Evolutionary conservation across 208 protist genomes (phyloP), one percentile per base, ranked within the genome.

Genomic region (Porcisia hertigi): DNA sequence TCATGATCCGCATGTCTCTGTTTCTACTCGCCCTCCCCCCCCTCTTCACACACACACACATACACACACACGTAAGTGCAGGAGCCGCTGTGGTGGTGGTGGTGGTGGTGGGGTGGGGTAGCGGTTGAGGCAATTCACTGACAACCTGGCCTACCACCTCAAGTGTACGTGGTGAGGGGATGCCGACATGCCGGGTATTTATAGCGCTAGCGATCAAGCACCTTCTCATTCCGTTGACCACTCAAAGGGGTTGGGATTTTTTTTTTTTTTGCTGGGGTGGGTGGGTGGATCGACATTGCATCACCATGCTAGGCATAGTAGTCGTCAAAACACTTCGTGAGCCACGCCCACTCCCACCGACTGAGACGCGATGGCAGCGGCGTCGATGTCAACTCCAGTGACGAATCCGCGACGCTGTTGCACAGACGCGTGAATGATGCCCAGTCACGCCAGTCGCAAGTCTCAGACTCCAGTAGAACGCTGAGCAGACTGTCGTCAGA

Each of bases 311-410:
- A 73, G 54, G 8, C 39, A 58, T 77, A 74, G 47, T 83, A 86
- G 41, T 30, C 25, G 39, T 88, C 84, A 66, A 88, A 86, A 18
- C 76, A 82, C 23, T 43, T 14, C 0, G 70, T 77, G 43, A 88
- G 77, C 84, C 80, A 86, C 66, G 62, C 45, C 73, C 64, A 76
- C 62, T 88, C 84, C 76, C 75, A 74, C 14, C 67, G 55, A 53
- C 79, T 83, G n/a, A 81, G 71, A 41, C 8, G 69, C 69, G 67
- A 45, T 8, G 71, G 64, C 55, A 85, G 43, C 20, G 69, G 30
- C 39, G 47, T 30, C 30, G 60, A 6, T 43, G 12, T 67, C 47
- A 2, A 18, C 9, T 67, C 41, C 30, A 43, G 25, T 54, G 60
- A 39, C 41, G 36, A 63, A 25, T 36, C 62, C 0, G 63, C 8